Evolutionary conservation across 306 rosid species (phyloP).

Genomic region (cucumber (Cucumis sativus)): DNA sequence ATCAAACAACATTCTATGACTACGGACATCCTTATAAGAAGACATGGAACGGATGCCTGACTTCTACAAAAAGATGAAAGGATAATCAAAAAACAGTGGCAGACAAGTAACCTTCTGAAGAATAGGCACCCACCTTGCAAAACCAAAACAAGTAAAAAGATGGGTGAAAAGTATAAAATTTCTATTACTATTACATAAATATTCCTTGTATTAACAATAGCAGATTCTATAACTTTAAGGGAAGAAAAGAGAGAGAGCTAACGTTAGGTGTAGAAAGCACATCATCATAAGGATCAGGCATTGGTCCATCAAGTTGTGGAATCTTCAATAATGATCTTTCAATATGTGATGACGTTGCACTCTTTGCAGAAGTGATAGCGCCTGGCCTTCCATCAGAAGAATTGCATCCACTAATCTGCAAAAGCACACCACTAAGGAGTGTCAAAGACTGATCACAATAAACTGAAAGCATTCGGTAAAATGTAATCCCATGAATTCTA

Average conservation of each 20-base stretch:
- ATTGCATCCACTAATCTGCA: conserved; percentile 56
- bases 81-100: background rate
- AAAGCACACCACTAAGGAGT: conserved; percentile 15
- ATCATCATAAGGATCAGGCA: conserved; percentile 79
- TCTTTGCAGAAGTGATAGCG: conserved; percentile 16
- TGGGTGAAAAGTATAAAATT: background rate
- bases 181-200: background rate
- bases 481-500: background rate
- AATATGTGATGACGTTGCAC: conserved; percentile 20
- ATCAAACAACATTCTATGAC: background rate
- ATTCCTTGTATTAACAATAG: background rate
- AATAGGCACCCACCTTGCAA: background rate
- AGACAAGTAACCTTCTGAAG: background rate
- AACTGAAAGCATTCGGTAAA: background rate
- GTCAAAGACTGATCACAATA: conserved; percentile 8
- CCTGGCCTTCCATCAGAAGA: conserved; percentile 24
- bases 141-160: background rate
- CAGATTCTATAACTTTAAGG: background rate
- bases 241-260: conserved; percentile 17
- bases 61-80: conserved; percentile 1
- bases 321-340: conserved; percentile 43
- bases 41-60: background rate
- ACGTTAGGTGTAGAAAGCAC: conserved; percentile 94
- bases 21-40: background rate
- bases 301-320: conserved; percentile 95